Evolutionary conservation across 129 eudicot species (phyloP).

Genomic region (Smallanthus sonchifolius): DNA sequence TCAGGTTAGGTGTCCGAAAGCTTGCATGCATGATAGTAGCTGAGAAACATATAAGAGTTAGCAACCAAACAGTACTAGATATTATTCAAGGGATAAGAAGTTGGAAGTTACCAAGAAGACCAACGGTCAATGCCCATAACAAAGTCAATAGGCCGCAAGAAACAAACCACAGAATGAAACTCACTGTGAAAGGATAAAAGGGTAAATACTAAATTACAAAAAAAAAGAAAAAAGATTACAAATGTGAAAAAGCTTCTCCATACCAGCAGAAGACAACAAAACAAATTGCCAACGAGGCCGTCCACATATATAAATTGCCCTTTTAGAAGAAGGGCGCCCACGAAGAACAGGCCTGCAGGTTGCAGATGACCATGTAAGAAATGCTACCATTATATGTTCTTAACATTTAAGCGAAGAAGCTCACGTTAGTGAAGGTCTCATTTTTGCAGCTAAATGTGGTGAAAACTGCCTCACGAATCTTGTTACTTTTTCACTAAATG

Average conservation of each 20-base stretch:
- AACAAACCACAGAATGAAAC: conserved; percentile 79
- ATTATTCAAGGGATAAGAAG: background rate
- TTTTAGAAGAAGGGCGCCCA: conserved; percentile 91
- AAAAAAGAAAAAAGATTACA: background rate
- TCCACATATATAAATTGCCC: conserved; percentile 88
- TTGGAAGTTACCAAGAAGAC: conserved; percentile 60
- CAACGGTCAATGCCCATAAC: conserved; percentile 63
- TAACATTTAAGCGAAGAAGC: conserved; percentile 24
- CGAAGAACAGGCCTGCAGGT: conserved; percentile 86
- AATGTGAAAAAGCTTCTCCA: background rate
- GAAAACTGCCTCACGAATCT: conserved; percentile 43
- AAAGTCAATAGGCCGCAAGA: conserved; percentile 82
- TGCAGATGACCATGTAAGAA: conserved; percentile 20
- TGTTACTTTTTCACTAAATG: conserved; percentile 39
- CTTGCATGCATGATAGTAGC: conserved; percentile 87
- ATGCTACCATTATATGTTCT: conserved; percentile 1
- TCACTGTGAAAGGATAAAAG: conserved; percentile 43
- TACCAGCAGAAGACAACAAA: conserved; percentile 60
- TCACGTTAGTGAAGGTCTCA: conserved; percentile 94
- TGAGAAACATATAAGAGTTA: conserved; percentile 31
- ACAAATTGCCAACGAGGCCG: conserved; percentile 82
- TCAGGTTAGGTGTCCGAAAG: conserved; percentile 91
- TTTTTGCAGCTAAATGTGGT: conserved; percentile 97
- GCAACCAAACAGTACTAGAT: background rate
- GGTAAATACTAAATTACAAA: conserved; percentile 6